phyloP scores from a whole-genome alignment of 208 protist species.

The Leishmania guyanensis region DNA sequence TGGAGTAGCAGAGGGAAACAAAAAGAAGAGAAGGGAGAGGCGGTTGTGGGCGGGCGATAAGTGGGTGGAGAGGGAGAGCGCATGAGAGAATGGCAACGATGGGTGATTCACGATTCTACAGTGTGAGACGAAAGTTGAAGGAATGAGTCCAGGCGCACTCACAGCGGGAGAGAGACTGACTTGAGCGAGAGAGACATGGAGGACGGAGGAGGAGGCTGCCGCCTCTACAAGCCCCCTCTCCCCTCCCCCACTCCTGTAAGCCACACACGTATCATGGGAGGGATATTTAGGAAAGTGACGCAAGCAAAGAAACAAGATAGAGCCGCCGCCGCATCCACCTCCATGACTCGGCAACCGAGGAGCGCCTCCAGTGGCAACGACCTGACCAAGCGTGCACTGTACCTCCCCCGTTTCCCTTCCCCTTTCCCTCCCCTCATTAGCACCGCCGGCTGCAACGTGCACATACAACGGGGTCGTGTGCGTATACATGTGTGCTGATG shows the following conservation, averaged over 20 bases:
- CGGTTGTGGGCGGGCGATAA: background rate
- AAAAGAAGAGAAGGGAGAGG: background rate
- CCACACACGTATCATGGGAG: background rate
- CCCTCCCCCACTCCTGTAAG: too few relatives aligned
- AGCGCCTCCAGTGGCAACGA: background rate
- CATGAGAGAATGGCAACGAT: background rate
- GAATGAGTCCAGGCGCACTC: background rate
- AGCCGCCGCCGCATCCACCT: background rate
- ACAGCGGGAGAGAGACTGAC: background rate
- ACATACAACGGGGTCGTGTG: background rate
- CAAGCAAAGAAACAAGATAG: background rate
- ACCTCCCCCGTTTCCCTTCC: background rate
- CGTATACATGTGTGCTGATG: background rate
- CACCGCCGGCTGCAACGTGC: background rate
- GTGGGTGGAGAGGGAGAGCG: background rate
- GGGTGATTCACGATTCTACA: background rate
- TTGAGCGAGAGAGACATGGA: background rate
- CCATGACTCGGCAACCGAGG: background rate
- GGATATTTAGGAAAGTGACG: background rate
- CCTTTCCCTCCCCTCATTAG: background rate
- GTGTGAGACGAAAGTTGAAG: background rate
- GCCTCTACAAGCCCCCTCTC: background rate
- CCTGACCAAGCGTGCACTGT: background rate
- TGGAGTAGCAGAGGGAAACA: background rate
- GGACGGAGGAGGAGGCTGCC: background rate